Evolutionary conservation across 768 basidiomycete genomes (phyloP).

Genomic region (Lactarius hatsudake): DNA sequence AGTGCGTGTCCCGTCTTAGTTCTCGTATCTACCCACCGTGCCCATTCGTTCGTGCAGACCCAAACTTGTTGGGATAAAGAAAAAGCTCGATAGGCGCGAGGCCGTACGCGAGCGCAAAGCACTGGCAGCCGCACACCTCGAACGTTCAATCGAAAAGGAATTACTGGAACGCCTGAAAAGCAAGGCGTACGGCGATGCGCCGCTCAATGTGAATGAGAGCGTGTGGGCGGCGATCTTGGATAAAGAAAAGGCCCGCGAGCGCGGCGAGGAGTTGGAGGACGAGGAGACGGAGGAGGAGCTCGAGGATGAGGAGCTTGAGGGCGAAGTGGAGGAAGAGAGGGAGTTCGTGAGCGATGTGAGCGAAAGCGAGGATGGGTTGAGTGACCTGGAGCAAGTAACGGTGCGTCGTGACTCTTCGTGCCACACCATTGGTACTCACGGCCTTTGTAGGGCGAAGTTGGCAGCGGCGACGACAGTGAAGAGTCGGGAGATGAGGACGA

Average conservation of each 20-base stretch:
- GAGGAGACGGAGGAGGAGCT: conserved; percentile 42
- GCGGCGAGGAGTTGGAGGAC: conserved; percentile 38
- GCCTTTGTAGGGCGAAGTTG: conserved; percentile 7
- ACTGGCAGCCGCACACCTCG: conserved; percentile 90
- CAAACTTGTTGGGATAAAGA: conserved; percentile 92
- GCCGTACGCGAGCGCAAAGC: conserved; percentile 93
- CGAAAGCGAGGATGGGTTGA: conserved; percentile 59
- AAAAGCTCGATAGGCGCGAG: conserved; percentile 93
- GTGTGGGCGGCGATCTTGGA: conserved; percentile 94
- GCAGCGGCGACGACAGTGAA: conserved; percentile 7
- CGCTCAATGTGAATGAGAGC: conserved; percentile 95
- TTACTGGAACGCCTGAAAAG: conserved; percentile 92
- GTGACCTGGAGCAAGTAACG: conserved; percentile 66
- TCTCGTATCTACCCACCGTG: neutral
- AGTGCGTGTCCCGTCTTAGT: conserved; percentile 49
- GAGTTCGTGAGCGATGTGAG: conserved; percentile 78
- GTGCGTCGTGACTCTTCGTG: conserved; percentile 41
- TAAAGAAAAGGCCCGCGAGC: conserved; percentile 57
- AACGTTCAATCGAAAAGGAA: conserved; percentile 94
- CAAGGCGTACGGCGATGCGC: conserved; percentile 96
- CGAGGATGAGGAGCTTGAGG: conserved; percentile 47
- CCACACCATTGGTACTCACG: neutral
- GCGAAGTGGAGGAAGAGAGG: conserved; percentile 53
- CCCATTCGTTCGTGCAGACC: conserved; percentile 50
- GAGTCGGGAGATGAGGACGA: conserved; percentile 13